Conservation (phyloP, 129 eudicot genomes). For the Saussurea involucrata region DNA sequence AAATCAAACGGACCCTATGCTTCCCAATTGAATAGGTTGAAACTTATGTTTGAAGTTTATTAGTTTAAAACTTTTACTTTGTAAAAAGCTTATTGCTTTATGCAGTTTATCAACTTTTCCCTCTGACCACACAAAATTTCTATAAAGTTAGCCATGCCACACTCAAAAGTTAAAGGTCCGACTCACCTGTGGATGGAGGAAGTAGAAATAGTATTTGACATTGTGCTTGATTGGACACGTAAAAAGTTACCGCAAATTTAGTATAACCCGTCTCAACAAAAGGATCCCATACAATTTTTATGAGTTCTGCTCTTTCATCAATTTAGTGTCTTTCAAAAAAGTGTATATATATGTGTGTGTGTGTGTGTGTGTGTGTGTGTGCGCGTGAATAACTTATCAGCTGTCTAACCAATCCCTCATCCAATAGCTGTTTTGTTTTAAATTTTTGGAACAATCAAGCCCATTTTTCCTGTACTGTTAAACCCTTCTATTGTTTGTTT, state of each 20-base stretch:
- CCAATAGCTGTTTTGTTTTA: not conserved
- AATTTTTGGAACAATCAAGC: not conserved
- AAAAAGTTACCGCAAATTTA: not conserved
- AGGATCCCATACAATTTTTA: not conserved
- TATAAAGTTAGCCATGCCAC: not conserved
- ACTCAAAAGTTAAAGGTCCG: not conserved
- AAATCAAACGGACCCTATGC: not conserved
- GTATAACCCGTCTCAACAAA: not conserved
- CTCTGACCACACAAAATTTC: not conserved
- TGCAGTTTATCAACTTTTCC: not conserved
- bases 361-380: not conserved
- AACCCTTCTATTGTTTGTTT: not conserved
- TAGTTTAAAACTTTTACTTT: not conserved
- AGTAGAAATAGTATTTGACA: not conserved
- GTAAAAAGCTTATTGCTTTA: not conserved
- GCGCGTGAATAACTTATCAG: not conserved
- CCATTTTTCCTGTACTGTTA: not conserved
- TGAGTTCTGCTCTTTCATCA: not conserved
- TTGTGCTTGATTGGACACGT: constrained; percentile 3
- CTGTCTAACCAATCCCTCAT: not conserved
- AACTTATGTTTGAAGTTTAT: not conserved
- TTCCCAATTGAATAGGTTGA: not conserved
- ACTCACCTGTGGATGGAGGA: not conserved
- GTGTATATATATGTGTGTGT: not conserved
- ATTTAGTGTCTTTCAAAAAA: not conserved